Evolutionary conservation across 2,329 filamentous ascomycete genomes (phyloP).

Genomic region (Sporothrix luriei): DNA sequence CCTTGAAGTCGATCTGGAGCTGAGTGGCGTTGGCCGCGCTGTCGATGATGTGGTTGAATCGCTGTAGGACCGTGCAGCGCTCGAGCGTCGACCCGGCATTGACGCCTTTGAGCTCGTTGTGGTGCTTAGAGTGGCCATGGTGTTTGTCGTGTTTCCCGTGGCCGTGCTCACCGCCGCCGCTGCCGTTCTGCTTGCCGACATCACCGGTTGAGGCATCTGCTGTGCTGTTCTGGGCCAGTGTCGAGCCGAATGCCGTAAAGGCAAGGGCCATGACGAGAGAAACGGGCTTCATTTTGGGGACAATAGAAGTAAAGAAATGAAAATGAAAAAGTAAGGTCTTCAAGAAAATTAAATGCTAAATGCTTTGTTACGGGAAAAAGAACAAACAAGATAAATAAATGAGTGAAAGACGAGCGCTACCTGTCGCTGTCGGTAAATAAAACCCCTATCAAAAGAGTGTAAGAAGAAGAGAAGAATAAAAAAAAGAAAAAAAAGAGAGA

Average conservation of each 20-base stretch:
- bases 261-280: constrained; percentile 34
- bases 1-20: constrained; percentile 42
- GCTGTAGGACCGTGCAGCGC: constrained; percentile 42
- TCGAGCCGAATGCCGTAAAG: constrained; percentile 35
- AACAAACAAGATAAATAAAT: neutral
- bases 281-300: constrained; percentile 2
- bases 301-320: neutral
- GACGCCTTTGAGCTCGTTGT: neutral
- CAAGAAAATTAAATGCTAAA: neutral
- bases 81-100: constrained; percentile 36
- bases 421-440: constrained; percentile 28
- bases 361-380: neutral
- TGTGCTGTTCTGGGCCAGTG: constrained; percentile 38
- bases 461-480: constrained; percentile 20
- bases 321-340: neutral
- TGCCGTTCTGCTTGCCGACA: neutral
- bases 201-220: neutral
- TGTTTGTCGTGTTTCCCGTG: neutral
- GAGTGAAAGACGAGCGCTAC: constrained; percentile 26
- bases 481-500: neutral
- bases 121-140: neutral
- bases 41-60: constrained; percentile 40
- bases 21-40: constrained; percentile 45
- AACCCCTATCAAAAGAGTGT: constrained; percentile 27
- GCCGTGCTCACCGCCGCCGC: neutral